Percentiles rank a stretch among this genome's conserved stretches.
These are phyloP conservation scores for Leptographium galeiforme DNA, from an alignment of 2,329 filamentous ascomycete species.

Conservation along the genomic window DNA sequence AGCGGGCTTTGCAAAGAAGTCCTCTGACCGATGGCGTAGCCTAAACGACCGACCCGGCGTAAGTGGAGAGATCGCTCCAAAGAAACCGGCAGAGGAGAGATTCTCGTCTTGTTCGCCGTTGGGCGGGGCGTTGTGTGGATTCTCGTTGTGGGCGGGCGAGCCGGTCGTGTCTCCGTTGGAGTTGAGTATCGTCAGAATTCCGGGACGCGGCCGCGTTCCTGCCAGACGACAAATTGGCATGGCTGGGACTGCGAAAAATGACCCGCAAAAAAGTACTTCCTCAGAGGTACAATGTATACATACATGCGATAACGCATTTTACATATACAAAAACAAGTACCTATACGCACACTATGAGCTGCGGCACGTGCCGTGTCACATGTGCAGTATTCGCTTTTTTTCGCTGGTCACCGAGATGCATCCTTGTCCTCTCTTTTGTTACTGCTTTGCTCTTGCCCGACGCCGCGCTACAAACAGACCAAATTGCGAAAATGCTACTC, in stretches of 20 bases:
- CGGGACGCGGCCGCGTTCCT: neutral
- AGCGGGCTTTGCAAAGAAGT: neutral
- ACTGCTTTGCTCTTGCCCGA: conserved; percentile 3
- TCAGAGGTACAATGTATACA: neutral
- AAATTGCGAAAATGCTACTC: conserved; percentile 4
- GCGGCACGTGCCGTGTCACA: neutral
- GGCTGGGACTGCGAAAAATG: neutral
- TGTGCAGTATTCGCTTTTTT: neutral
- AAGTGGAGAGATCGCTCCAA: neutral
- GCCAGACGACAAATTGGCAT: neutral
- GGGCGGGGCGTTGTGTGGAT: conserved; percentile 1
- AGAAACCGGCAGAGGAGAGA: neutral
- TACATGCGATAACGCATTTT: neutral
- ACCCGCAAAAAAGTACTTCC: neutral
- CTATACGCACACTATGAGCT: neutral
- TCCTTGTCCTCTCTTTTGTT: neutral
- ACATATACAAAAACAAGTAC: neutral
- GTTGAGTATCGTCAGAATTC: conserved; percentile 4
- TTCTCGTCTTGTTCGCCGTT: neutral
- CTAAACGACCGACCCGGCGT: neutral
- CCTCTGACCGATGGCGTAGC: no score
- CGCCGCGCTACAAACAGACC: conserved; percentile 9
- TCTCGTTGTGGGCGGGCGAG: neutral
- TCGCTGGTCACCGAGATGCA: no score
- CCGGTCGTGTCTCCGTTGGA: neutral